Evolutionary conservation across 2,329 filamentous ascomycete species (phyloP), one percentile per base, ranked within the genome.

Genomic region (Hansfordia pulvinata): DNA sequence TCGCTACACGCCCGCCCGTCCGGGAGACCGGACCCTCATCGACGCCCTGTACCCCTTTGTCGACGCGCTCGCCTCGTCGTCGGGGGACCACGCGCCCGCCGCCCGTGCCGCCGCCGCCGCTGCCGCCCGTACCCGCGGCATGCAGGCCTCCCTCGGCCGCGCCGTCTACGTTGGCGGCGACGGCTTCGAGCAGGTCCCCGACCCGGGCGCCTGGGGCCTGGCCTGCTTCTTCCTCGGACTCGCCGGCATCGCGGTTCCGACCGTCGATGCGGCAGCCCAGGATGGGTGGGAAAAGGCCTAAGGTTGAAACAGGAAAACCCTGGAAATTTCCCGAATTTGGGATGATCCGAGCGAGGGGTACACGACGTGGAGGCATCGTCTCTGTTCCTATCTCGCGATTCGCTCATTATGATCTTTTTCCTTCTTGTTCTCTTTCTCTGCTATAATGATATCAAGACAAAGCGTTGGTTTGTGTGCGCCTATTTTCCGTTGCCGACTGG

Each of bases 31-130:
- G 26, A 98, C 90, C 0, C 58, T 96, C 19, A 69, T 96, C 18
- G 90, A 98, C 53, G 85, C 88, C 2, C 60, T 98, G 26, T 70
- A 81, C 35, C 90, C 90, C 2, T 98, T 96, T 47, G 76, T 92
- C 27, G 69, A 83, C 22, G 69, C 65, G 3, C 64, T 96, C 3
- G 62, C 55, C 6, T 53, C 66, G 42, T 53, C 66, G 42, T 75
- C 73, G 1, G 70, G 69, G 10, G 69, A 81, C 45, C 49, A 90
- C 12, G 65, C 70, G 37, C 62, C 73, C 46, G 86, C 90, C 6
- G 84, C 83, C 0, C 61, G 72, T 40, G 84, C 82, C 2, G 77
- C 85, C 1, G 68, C 69, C 35, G 62, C 73, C 24, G 90, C 79
- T 1, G 79, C 86, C 4, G 77, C 88, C 36, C 70, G 70, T 17